Evolutionary conservation across 208 protist species (phyloP).

Genomic region (Histomonas meleagridis): DNA sequence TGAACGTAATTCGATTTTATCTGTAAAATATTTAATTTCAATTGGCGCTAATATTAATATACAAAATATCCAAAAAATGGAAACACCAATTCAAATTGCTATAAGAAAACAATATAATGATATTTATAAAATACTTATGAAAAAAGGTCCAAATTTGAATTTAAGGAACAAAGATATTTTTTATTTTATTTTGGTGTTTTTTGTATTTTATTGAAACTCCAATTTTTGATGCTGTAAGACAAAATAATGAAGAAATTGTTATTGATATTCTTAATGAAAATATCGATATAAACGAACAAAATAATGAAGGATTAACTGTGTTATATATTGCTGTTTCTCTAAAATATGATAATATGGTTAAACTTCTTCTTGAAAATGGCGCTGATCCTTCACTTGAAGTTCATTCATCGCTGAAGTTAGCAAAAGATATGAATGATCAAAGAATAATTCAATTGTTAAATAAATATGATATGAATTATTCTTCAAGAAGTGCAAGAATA

Average conservation of each 20-base stretch:
- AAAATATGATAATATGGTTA: background rate
- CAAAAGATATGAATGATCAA: background rate
- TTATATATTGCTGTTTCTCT: background rate
- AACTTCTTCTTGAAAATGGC: background rate
- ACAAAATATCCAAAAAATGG: background rate
- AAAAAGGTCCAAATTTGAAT: no score
- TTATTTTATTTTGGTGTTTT: no score
- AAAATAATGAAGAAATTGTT: background rate
- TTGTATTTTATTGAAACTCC: background rate
- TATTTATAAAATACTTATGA: no score
- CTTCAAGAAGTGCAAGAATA: background rate
- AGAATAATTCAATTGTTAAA: background rate
- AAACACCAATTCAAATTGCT: background rate
- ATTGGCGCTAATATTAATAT: conserved; percentile 5
- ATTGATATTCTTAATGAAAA: background rate
- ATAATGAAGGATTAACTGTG: background rate
- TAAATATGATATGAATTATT: background rate
- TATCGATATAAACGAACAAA: background rate
- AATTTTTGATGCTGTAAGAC: background rate
- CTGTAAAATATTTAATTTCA: background rate
- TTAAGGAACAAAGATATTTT: background rate
- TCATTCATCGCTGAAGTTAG: background rate
- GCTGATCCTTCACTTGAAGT: background rate
- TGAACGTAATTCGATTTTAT: background rate
- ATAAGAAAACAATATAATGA: no score